Evolutionary conservation across 1,284 basidiomycete species (phyloP).

Genomic region (Quambalaria eucalypti): DNA sequence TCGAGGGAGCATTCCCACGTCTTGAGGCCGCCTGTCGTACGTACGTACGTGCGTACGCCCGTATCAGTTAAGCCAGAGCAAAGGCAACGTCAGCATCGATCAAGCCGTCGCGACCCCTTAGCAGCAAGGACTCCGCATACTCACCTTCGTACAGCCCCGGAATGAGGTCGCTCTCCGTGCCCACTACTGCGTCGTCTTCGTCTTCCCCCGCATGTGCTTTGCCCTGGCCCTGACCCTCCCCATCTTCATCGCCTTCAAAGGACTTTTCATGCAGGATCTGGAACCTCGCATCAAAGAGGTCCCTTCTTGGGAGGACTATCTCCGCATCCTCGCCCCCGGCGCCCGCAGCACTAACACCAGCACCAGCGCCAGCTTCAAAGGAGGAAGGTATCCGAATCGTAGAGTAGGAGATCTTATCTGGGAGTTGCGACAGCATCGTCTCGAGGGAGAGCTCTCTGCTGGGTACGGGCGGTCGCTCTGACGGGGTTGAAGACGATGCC

Average conservation of each 20-base stretch:
- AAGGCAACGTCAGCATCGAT: no score
- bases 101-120: no score
- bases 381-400: slow-evolving; percentile 22
- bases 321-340: no score
- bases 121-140: background rate
- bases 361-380: background rate
- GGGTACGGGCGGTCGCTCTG: background rate
- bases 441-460: background rate
- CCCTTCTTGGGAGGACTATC: slow-evolving; percentile 62
- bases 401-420: slow-evolving; percentile 41
- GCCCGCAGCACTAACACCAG: background rate
- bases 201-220: background rate
- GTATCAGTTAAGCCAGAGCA: no score
- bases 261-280: slow-evolving; percentile 65
- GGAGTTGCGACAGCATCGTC: slow-evolving; percentile 14
- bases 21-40: slow-evolving; percentile 61
- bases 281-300: slow-evolving; percentile 87
- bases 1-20: slow-evolving; percentile 96
- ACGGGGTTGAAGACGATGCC: background rate
- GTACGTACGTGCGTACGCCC: no score
- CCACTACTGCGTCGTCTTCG: slow-evolving; percentile 23
- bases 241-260: slow-evolving; percentile 29
- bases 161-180: slow-evolving; percentile 78
- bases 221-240: no score
- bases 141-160: slow-evolving; percentile 82